Conservation (phyloP, 768 basidiomycete species). For the Austroboletus festivus region DNA sequence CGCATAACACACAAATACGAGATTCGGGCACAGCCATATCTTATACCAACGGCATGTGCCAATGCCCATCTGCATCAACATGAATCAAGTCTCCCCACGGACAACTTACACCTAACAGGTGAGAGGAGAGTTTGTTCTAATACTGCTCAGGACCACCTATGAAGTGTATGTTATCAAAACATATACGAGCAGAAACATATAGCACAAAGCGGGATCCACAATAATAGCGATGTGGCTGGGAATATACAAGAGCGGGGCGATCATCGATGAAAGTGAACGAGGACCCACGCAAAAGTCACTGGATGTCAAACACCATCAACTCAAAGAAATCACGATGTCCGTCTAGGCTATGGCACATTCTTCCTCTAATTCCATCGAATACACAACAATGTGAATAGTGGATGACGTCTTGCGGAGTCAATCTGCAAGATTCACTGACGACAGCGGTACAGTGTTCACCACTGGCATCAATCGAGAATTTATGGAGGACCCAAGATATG, state of each 20-base stretch:
- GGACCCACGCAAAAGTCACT: neutral
- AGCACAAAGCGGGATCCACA: neutral
- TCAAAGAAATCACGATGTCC: neutral
- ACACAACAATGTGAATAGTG: neutral
- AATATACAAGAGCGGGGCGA: neutral
- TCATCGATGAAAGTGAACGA: neutral
- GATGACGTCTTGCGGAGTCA: slow-evolving; percentile 7
- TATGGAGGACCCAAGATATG: slow-evolving; percentile 9
- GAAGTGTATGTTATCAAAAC: neutral
- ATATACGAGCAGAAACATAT: neutral
- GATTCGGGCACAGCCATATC: too few relatives aligned
- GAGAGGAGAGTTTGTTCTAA: neutral
- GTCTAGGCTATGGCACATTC: slow-evolving; percentile 11
- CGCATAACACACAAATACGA: too few relatives aligned
- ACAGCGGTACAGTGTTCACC: slow-evolving; percentile 9
- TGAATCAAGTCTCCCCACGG: too few relatives aligned
- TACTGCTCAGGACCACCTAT: neutral
- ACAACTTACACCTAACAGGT: neutral
- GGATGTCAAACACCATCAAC: slow-evolving; percentile 14
- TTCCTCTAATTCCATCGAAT: slow-evolving; percentile 21
- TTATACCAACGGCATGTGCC: too few relatives aligned
- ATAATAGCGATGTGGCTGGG: too few relatives aligned
- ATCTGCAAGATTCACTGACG: slow-evolving; percentile 11
- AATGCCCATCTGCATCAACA: too few relatives aligned
- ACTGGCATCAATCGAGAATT: slow-evolving; percentile 20